phyloP scores from a whole-genome alignment of 495 filamentous ascomycete species.

The Viridothelium virens region DNA sequence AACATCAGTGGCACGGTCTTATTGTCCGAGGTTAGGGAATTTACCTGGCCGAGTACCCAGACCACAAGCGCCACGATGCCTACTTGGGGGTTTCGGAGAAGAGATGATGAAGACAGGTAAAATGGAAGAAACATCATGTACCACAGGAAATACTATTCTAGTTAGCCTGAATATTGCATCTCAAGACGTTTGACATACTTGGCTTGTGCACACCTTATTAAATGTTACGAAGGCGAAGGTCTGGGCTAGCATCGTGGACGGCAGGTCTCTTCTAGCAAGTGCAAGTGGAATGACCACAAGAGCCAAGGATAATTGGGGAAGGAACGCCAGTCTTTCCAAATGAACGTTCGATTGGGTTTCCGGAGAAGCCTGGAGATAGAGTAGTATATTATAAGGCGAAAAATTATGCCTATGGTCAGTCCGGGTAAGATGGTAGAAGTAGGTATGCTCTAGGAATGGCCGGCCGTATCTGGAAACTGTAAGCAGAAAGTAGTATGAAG shows the following conservation, averaged over 20 bases:
- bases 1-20: not conserved
- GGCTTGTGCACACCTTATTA: slow-evolving; percentile 97
- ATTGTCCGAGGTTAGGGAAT: slow-evolving; percentile 10
- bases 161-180: slow-evolving; percentile 1
- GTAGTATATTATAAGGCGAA: slow-evolving; percentile 85
- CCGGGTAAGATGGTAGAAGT: slow-evolving; percentile 82
- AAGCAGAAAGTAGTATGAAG: not conserved
- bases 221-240: slow-evolving; percentile 96
- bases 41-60: slow-evolving; percentile 65
- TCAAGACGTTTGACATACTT: slow-evolving; percentile 46
- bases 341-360: slow-evolving; percentile 34
- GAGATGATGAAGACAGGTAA: slow-evolving; percentile 72
- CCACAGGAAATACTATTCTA: slow-evolving; percentile 88
- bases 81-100: slow-evolving; percentile 49
- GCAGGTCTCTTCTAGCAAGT: slow-evolving; percentile 73
- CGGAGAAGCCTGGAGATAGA: slow-evolving; percentile 71
- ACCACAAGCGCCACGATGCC: slow-evolving; percentile 56
- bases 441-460: slow-evolving; percentile 81
- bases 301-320: slow-evolving; percentile 76
- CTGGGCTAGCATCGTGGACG: slow-evolving; percentile 91
- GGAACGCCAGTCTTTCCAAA: slow-evolving; percentile 75
- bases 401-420: slow-evolving; percentile 98
- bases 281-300: slow-evolving; percentile 67
- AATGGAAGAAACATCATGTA: slow-evolving; percentile 89
- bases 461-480: slow-evolving; percentile 50